phyloP scores from a whole-genome alignment of 2,329 filamentous ascomycete species.

The Zymoseptoria ardabiliae region DNA sequence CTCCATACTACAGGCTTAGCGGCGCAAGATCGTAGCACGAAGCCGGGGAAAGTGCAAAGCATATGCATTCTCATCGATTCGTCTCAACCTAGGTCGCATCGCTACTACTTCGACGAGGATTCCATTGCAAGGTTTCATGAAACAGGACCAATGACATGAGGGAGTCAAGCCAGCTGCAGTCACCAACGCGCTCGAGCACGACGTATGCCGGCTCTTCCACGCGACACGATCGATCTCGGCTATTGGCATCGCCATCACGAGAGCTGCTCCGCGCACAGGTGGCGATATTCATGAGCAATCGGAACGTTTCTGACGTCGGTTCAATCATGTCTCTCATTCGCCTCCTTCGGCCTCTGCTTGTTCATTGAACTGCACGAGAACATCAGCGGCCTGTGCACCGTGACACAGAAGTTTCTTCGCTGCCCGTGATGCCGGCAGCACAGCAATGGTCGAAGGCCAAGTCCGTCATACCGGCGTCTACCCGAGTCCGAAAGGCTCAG shows the following conservation, averaged over 20 bases:
- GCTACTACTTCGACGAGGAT: too few relatives aligned
- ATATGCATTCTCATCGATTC: too few relatives aligned
- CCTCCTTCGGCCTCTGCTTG: background rate
- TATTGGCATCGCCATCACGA: background rate
- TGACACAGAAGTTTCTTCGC: background rate
- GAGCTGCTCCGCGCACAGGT: background rate
- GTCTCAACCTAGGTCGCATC: too few relatives aligned
- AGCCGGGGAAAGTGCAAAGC: too few relatives aligned
- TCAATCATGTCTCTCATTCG: background rate
- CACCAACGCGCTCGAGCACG: background rate
- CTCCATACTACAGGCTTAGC: too few relatives aligned
- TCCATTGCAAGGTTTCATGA: background rate
- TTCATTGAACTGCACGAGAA: background rate
- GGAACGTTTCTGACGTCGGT: background rate
- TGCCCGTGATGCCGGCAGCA: background rate
- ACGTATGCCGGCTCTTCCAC: background rate
- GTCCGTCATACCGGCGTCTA: background rate
- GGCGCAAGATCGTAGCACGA: too few relatives aligned
- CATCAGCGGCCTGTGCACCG: background rate
- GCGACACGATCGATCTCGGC: background rate
- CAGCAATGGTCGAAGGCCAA: background rate
- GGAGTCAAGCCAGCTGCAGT: background rate
- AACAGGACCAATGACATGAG: background rate
- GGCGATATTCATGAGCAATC: background rate
- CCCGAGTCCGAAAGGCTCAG: too few relatives aligned